Conservation (phyloP, 1,284 basidiomycete genomes). For the Moniliella sp. region DNA sequence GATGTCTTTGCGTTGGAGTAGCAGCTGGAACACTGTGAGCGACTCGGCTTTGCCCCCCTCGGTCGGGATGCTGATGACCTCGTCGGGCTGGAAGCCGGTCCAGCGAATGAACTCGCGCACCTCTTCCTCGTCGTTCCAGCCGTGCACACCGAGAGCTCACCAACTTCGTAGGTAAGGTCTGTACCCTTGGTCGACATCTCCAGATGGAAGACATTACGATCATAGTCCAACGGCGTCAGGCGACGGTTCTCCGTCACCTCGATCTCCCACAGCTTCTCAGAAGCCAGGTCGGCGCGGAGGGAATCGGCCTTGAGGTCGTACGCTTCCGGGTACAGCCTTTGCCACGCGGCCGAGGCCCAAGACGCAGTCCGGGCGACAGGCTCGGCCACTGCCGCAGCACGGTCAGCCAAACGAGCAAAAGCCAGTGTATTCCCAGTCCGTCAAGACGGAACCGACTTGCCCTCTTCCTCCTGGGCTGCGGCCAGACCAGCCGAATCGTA, state of each 20-base stretch:
- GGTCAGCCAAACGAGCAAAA: too few relatives aligned
- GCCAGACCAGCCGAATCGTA: too few relatives aligned
- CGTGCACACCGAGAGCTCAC: slow-evolving; percentile 85
- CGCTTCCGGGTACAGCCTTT: slow-evolving; percentile 32
- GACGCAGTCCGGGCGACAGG: too few relatives aligned
- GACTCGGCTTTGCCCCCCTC: slow-evolving; percentile 40
- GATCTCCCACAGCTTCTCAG: slow-evolving; percentile 77
- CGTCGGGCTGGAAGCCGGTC: slow-evolving; percentile 68
- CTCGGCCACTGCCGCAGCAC: background rate
- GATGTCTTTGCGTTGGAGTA: slow-evolving; percentile 88
- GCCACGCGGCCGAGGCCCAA: slow-evolving; percentile 30
- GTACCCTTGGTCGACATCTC: slow-evolving; percentile 82
- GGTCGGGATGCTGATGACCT: slow-evolving; percentile 56
- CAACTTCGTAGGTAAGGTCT: slow-evolving; percentile 78
- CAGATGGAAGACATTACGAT: slow-evolving; percentile 95
- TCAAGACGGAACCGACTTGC: slow-evolving; percentile 7
- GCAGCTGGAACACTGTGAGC: slow-evolving; percentile 76
- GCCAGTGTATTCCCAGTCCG: slow-evolving; percentile 23
- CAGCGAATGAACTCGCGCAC: slow-evolving; percentile 69
- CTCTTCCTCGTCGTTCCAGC: slow-evolving; percentile 83
- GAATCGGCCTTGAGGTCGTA: slow-evolving; percentile 15
- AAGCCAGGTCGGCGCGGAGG: slow-evolving; percentile 51
- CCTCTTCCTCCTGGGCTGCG: slow-evolving; percentile 15
- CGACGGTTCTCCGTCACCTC: slow-evolving; percentile 82
- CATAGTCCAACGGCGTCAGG: slow-evolving; percentile 78